Conservation (phyloP, 2,329 filamentous ascomycete species). For the Penicillium aurantiogriseum region DNA sequence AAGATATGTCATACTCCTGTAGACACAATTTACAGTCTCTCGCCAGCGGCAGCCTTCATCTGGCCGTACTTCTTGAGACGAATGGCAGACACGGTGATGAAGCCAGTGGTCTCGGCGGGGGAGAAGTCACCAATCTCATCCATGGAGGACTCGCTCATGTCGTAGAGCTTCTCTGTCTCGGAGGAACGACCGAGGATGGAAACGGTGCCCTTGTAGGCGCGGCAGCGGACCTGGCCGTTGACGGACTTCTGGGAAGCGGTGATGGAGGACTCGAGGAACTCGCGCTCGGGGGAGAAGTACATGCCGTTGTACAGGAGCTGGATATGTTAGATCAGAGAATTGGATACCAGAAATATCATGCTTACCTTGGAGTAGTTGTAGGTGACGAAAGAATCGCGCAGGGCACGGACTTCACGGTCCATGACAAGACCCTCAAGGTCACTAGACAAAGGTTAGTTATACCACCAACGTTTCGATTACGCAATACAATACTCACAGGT, state of each 20-base stretch:
- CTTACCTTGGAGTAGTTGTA: constrained; percentile 57
- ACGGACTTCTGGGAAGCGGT: constrained; percentile 44
- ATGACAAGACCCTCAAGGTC: constrained; percentile 57
- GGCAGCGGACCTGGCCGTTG: constrained; percentile 62
- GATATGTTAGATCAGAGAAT: constrained; percentile 3
- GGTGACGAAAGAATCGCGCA: constrained; percentile 70
- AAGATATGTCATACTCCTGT: constrained; percentile 2
- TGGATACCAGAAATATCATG: background rate
- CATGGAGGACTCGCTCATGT: constrained; percentile 65
- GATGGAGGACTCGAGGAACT: constrained; percentile 59
- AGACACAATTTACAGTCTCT: constrained; percentile 27
- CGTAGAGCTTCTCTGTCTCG: constrained; percentile 70
- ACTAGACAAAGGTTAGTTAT: constrained; percentile 16
- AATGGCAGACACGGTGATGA: constrained; percentile 46
- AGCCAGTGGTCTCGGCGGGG: constrained; percentile 65
- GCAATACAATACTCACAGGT: constrained; percentile 53
- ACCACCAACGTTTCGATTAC: background rate
- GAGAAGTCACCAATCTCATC: constrained; percentile 68
- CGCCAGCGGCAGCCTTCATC: constrained; percentile 38
- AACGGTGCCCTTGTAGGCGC: constrained; percentile 64
- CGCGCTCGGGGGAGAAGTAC: constrained; percentile 69
- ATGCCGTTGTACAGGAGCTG: constrained; percentile 29
- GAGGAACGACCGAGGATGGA: constrained; percentile 53
- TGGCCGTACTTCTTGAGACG: constrained; percentile 48
- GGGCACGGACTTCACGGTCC: constrained; percentile 65